Percentiles rank a stretch among this genome's conserved stretches.
phyloP scores from a whole-genome alignment of 2,329 filamentous ascomycete genomes.

The Clonostachys rhizophaga region DNA sequence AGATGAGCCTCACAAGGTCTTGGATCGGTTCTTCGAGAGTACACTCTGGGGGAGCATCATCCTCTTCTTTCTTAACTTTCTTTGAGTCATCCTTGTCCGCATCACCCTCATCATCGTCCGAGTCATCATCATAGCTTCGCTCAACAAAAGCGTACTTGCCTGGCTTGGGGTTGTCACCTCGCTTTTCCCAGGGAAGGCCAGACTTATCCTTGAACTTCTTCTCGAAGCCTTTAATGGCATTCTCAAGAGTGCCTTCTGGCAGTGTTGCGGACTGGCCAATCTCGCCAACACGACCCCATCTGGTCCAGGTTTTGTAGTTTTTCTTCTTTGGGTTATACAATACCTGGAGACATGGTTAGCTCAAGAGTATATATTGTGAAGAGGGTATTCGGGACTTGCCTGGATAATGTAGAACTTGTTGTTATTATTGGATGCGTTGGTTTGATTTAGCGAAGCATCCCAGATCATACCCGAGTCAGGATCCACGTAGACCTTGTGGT shows the following conservation, averaged over 20 bases:
- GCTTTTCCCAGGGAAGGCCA: slow-evolving; percentile 49
- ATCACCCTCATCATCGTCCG: slow-evolving; percentile 46
- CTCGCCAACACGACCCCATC: slow-evolving; percentile 76
- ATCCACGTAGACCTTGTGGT: slow-evolving; percentile 59
- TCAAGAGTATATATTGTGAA: neutral
- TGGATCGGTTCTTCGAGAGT: slow-evolving; percentile 57
- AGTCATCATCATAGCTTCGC: slow-evolving; percentile 68
- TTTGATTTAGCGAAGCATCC: slow-evolving; percentile 77
- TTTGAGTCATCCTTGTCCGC: slow-evolving; percentile 18
- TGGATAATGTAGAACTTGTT: slow-evolving; percentile 83
- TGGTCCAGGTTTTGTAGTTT: slow-evolving; percentile 61
- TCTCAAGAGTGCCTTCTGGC: slow-evolving; percentile 30
- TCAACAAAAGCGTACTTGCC: slow-evolving; percentile 80
- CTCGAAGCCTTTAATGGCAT: slow-evolving; percentile 46
- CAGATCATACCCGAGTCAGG: slow-evolving; percentile 58
- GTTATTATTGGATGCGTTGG: slow-evolving; percentile 66
- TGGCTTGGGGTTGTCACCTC: slow-evolving; percentile 50
- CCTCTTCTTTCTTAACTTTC: slow-evolving; percentile 24
- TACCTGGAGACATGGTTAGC: slow-evolving; percentile 23
- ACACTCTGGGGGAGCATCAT: slow-evolving; percentile 38
- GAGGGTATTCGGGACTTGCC: slow-evolving; percentile 26
- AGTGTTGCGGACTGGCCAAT: slow-evolving; percentile 41
- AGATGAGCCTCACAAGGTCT: slow-evolving; percentile 74
- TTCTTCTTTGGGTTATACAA: slow-evolving; percentile 28
- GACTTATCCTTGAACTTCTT: slow-evolving; percentile 61